Conservation (phyloP, 2,329 filamentous ascomycete species). For the Aaosphaeria arxii region DNA sequence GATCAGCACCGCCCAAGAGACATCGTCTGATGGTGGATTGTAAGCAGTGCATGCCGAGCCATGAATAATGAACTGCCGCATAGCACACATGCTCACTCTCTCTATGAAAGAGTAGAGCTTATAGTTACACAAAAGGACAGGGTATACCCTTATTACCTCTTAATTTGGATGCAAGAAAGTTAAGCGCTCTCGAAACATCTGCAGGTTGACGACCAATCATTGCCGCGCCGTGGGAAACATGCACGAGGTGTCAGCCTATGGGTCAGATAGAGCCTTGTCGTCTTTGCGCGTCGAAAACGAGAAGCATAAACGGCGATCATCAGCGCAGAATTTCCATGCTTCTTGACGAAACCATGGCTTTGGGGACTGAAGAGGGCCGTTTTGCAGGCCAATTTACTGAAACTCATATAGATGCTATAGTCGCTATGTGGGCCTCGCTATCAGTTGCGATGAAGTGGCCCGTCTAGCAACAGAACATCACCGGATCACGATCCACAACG, state of each 20-base stretch:
- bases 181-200: slow-evolving; percentile 14
- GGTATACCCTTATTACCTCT: neutral
- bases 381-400: too few relatives aligned
- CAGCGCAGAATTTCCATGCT: neutral
- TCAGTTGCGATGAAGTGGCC: too few relatives aligned
- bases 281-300: too few relatives aligned
- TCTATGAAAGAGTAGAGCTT: neutral
- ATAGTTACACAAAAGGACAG: too few relatives aligned
- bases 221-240: slow-evolving; percentile 10
- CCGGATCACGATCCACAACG: too few relatives aligned
- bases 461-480: too few relatives aligned
- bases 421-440: too few relatives aligned
- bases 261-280: slow-evolving; percentile 6
- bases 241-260: slow-evolving; percentile 3
- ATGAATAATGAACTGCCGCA: slow-evolving; percentile 11
- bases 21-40: neutral
- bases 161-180: slow-evolving; percentile 6
- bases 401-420: too few relatives aligned
- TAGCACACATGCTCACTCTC: slow-evolving; percentile 10
- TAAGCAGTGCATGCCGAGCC: slow-evolving; percentile 8
- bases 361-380: too few relatives aligned
- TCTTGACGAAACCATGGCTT: too few relatives aligned
- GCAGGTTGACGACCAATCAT: slow-evolving; percentile 15
- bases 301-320: too few relatives aligned
- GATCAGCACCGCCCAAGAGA: too few relatives aligned